Percentiles rank a stretch among this genome's conserved stretches.
Conservation (phyloP, 169 alveolate genomes). For the Plasmodium berghei region DNA sequence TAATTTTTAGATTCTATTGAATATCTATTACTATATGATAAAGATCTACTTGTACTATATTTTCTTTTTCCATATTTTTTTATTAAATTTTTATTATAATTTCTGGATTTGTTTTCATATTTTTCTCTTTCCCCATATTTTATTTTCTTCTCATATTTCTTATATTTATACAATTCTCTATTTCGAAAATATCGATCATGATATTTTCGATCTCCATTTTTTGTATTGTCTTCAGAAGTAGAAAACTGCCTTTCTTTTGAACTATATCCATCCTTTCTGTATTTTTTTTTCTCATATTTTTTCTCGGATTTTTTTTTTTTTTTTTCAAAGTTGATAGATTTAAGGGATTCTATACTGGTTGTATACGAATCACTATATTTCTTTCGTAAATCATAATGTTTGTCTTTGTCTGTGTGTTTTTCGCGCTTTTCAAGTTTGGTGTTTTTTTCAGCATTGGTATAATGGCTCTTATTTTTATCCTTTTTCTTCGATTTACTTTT, state of each 20-base stretch:
- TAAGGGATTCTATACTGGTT: not conserved
- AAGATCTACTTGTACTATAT: not conserved
- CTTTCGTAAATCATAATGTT: not conserved
- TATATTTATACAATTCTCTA: not conserved
- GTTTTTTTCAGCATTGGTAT: not conserved
- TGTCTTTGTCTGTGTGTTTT: not conserved
- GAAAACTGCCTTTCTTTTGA: not conserved
- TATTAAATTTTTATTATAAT: not conserved
- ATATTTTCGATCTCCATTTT: not conserved
- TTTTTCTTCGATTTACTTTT: not conserved
- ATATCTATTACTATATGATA: not conserved
- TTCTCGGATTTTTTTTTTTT: slow-evolving; percentile 2
- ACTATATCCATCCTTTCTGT: not conserved
- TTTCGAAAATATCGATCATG: not conserved
- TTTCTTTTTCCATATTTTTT: not conserved
- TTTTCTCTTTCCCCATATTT: slow-evolving; percentile 5
- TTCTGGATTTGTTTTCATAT: not conserved
- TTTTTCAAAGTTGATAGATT: not conserved
- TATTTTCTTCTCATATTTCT: slow-evolving; percentile 14
- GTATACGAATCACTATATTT: not conserved
- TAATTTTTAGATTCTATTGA: not conserved
- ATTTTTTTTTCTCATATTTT: not conserved
- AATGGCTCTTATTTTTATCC: not conserved
- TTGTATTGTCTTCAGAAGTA: not conserved
- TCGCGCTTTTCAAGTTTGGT: not conserved